Conservation (phyloP, 1,284 basidiomycete genomes). For the Apiotrichum gamsii region DNA sequence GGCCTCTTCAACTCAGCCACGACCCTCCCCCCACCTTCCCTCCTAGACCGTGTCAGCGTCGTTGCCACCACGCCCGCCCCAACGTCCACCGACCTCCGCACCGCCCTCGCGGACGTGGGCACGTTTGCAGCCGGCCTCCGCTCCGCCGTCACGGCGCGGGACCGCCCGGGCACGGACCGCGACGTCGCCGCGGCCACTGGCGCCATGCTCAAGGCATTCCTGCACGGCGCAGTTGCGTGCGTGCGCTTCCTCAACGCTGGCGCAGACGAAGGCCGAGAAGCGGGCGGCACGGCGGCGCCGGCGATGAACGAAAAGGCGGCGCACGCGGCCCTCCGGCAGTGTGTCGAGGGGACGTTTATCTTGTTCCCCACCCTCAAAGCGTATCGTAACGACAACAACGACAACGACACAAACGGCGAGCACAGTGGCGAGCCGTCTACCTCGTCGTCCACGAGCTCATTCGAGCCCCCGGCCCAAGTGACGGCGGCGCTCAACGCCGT, state of each 20-base stretch:
- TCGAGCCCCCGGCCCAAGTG: too few relatives aligned
- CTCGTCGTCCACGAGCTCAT: neutral
- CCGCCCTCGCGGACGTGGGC: slow-evolving; percentile 9
- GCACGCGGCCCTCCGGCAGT: slow-evolving; percentile 3
- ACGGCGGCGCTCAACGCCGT: neutral
- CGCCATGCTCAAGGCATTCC: neutral
- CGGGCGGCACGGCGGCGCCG: too few relatives aligned
- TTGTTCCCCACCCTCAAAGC: slow-evolving; percentile 1
- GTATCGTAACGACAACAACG: slow-evolving; percentile 9
- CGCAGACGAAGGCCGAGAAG: neutral
- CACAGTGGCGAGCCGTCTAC: too few relatives aligned
- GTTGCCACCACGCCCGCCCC: neutral
- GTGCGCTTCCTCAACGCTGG: neutral
- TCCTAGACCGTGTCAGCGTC: neutral
- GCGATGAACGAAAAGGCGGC: neutral
- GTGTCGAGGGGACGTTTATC: slow-evolving; percentile 6
- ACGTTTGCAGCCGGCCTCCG: slow-evolving; percentile 11
- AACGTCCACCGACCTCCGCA: neutral
- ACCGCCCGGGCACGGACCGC: neutral
- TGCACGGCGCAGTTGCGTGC: neutral
- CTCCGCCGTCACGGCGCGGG: neutral
- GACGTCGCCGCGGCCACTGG: neutral
- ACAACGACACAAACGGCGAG: too few relatives aligned
- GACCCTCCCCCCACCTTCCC: neutral
- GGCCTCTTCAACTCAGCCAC: neutral